Percentiles rank a stretch among this genome's conserved stretches.
phyloP scores from a whole-genome alignment of 768 basidiomycete genomes.

The Agrocybe pediades region DNA sequence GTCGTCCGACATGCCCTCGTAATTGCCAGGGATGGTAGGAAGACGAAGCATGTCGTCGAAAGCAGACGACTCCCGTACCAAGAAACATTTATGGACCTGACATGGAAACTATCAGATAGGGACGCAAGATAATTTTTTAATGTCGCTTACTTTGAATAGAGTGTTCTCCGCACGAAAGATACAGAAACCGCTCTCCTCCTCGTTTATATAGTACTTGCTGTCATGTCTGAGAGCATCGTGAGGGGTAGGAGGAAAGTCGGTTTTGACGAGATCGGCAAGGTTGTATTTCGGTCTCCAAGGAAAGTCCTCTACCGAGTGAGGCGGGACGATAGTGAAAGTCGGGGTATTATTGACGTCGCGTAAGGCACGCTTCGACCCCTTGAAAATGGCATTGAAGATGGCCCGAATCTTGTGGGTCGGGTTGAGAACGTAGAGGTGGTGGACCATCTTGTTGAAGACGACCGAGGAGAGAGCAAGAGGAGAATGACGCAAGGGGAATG shows the following conservation, averaged over 20 bases:
- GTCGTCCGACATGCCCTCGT: conserved; percentile 30
- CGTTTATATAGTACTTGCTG: conserved; percentile 33
- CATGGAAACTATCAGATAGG: neutral
- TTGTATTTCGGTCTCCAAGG: conserved; percentile 17
- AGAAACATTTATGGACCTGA: conserved; percentile 47
- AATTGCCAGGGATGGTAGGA: conserved; percentile 23
- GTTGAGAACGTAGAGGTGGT: conserved; percentile 38
- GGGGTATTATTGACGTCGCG: conserved; percentile 11
- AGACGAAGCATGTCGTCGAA: conserved; percentile 44
- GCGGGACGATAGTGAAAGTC: neutral
- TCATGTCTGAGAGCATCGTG: conserved; percentile 28
- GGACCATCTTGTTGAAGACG: conserved; percentile 32
- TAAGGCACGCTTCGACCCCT: conserved; percentile 30
- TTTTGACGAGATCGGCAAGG: conserved; percentile 20
- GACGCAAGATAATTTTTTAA: neutral
- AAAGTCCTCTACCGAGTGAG: conserved; percentile 3
- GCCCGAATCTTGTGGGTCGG: conserved; percentile 37
- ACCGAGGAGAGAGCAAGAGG: neutral
- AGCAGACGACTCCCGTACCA: conserved; percentile 42
- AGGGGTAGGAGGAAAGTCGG: conserved; percentile 14
- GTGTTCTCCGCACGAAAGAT: conserved; percentile 62
- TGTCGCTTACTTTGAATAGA: conserved; percentile 55
- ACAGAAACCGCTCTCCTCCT: conserved; percentile 50
- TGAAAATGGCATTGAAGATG: conserved; percentile 30
- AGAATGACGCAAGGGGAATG: conserved; percentile 3